phyloP scores from a whole-genome alignment of 2,329 filamentous ascomycete genomes.

The Apiospora rasikravindrae region DNA sequence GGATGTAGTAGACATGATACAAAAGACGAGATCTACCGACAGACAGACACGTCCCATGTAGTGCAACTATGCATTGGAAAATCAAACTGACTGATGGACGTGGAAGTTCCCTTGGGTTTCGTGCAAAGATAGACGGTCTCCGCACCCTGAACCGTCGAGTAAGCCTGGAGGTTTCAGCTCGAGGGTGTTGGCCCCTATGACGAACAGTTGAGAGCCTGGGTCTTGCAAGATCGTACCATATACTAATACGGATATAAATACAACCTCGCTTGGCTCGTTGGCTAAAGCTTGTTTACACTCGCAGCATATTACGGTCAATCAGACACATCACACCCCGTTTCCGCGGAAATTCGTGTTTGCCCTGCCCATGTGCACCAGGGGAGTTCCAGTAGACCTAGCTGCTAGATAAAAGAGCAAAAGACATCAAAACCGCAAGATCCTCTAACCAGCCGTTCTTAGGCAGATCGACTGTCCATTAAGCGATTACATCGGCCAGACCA shows the following conservation, averaged over 20 bases:
- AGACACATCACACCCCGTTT: background rate
- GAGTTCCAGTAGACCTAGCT: background rate
- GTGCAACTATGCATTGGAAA: background rate
- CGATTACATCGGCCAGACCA: no score
- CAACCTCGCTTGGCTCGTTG: background rate
- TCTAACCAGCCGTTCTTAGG: background rate
- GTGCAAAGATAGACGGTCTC: background rate
- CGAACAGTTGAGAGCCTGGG: background rate
- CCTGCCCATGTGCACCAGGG: background rate
- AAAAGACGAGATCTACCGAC: background rate
- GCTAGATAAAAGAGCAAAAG: no score
- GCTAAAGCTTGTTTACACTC: background rate
- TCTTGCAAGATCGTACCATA: background rate
- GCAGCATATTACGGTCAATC: background rate
- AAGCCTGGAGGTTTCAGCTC: background rate
- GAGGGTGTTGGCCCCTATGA: background rate
- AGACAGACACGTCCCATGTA: background rate
- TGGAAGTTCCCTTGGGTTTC: conserved; percentile 6
- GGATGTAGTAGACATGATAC: background rate
- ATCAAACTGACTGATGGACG: no score
- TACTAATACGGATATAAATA: background rate
- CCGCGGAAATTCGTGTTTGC: background rate
- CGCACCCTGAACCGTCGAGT: background rate
- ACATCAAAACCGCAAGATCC: background rate
- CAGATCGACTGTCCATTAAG: background rate